A percentile compares a stretch with the other conserved stretches of the same genome.
These are phyloP conservation scores for Sordariomycetes sp. DNA, from an alignment of 2,329 filamentous ascomycete genomes.

Conservation along the genomic window DNA sequence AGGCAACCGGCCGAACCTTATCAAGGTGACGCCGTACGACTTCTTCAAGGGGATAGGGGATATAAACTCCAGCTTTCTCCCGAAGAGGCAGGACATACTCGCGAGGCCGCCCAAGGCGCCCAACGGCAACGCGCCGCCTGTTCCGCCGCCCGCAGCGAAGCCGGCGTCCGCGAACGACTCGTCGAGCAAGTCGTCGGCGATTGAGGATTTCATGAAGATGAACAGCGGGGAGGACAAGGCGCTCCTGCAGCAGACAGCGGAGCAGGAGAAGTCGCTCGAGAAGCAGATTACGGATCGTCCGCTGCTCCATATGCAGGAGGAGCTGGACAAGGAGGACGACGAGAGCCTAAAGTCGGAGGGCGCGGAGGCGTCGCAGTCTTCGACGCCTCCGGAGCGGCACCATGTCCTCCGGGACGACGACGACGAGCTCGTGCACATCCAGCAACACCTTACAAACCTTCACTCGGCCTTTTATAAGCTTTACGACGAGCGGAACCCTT, in stretches of 20 bases:
- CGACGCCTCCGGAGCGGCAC: slow-evolving; percentile 34
- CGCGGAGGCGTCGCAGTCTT: slow-evolving; percentile 12
- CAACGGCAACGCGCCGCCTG: not conserved
- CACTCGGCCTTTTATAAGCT: slow-evolving; percentile 73
- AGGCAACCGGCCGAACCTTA: slow-evolving; percentile 78
- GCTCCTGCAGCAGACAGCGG: slow-evolving; percentile 61
- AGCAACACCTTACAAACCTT: slow-evolving; percentile 60
- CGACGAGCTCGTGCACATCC: slow-evolving; percentile 63
- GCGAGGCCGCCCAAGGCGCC: slow-evolving; percentile 6
- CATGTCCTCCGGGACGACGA: slow-evolving; percentile 83
- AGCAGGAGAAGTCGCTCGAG: slow-evolving; percentile 77
- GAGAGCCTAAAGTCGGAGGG: slow-evolving; percentile 14
- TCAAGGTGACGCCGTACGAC: slow-evolving; percentile 91
- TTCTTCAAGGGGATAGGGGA: slow-evolving; percentile 98
- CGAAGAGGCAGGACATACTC: slow-evolving; percentile 53
- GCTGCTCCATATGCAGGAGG: slow-evolving; percentile 80
- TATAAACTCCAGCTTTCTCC: slow-evolving; percentile 95
- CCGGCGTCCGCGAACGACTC: not conserved
- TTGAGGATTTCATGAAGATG: slow-evolving; percentile 71
- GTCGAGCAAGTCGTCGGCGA: slow-evolving; percentile 21
- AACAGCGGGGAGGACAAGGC: slow-evolving; percentile 54
- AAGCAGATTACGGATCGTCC: slow-evolving; percentile 84
- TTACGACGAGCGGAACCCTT: slow-evolving; percentile 41
- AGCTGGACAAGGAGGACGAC: slow-evolving; percentile 67
- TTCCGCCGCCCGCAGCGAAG: not conserved